Percentiles rank a stretch among this genome's conserved stretches.
phyloP scores from a whole-genome alignment of 2,329 filamentous ascomycete species.

The Furcasterigmium furcatum region DNA sequence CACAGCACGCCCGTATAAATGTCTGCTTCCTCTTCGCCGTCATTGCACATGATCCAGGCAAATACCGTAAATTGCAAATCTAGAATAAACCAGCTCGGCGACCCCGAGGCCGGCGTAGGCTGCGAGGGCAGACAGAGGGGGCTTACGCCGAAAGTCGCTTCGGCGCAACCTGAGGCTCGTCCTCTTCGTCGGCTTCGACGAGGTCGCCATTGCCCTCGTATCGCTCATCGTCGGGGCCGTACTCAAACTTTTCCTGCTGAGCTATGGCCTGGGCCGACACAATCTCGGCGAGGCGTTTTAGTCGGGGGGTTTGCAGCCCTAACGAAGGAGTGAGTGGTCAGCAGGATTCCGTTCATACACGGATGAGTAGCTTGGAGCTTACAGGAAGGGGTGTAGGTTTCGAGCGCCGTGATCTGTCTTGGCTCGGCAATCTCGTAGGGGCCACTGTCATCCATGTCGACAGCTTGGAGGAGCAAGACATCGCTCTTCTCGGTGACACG shows the following conservation, averaged over 20 bases:
- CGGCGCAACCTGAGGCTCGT: slow-evolving; percentile 6
- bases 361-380: slow-evolving; percentile 32
- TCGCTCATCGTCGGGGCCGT: slow-evolving; percentile 32
- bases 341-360: neutral
- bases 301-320: slow-evolving; percentile 93
- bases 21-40: slow-evolving; percentile 5
- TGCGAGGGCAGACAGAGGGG: neutral
- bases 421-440: slow-evolving; percentile 98
- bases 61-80: slow-evolving; percentile 1
- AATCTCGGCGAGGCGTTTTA: slow-evolving; percentile 97
- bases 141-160: slow-evolving; percentile 3
- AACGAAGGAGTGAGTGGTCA: slow-evolving; percentile 7
- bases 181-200: slow-evolving; percentile 47
- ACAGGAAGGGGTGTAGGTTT: slow-evolving; percentile 98
- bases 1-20: slow-evolving; percentile 4
- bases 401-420: slow-evolving; percentile 88
- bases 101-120: neutral
- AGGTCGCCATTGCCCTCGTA: slow-evolving; percentile 50
- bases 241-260: slow-evolving; percentile 84
- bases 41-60: slow-evolving; percentile 9
- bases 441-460: slow-evolving; percentile 98
- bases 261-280: slow-evolving; percentile 95
- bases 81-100: neutral
- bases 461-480: slow-evolving; percentile 85
- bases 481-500: slow-evolving; percentile 98